phyloP scores from a whole-genome alignment of 208 protist genomes.

The Trypanosoma boissoni region DNA sequence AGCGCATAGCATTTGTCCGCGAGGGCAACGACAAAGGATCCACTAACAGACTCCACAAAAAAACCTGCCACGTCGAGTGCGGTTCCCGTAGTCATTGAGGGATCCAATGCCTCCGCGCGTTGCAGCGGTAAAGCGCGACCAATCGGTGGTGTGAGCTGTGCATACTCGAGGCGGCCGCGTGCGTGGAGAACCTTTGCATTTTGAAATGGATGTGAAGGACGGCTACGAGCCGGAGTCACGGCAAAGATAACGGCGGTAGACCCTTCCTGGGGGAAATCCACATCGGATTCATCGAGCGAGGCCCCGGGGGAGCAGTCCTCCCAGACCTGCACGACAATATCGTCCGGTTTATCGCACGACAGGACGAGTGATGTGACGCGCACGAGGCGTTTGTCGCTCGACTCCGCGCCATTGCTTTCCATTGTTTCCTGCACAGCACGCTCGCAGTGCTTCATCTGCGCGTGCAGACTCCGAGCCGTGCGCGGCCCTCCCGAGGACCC shows the following conservation, averaged over 20 bases:
- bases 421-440: slow-evolving; percentile 9
- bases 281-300: slow-evolving; percentile 16
- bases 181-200: slow-evolving; percentile 67
- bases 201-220: slow-evolving; percentile 49
- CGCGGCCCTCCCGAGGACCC: slow-evolving; percentile 6
- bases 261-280: slow-evolving; percentile 47
- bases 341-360: slow-evolving; percentile 29
- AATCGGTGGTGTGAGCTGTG: slow-evolving; percentile 8
- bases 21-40: slow-evolving; percentile 16
- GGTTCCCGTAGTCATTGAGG: slow-evolving; percentile 26
- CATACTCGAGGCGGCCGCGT: slow-evolving; percentile 46
- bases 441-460: slow-evolving; percentile 41
- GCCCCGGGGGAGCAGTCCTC: slow-evolving; percentile 24
- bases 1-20: slow-evolving; percentile 55
- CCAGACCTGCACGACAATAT: slow-evolving; percentile 78
- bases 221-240: slow-evolving; percentile 52
- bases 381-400: slow-evolving; percentile 17
- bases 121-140: slow-evolving; percentile 1
- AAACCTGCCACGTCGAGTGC: slow-evolving; percentile 52
- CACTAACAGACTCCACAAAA: slow-evolving; percentile 42
- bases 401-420: not conserved
- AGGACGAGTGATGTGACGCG: slow-evolving; percentile 59
- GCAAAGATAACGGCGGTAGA: slow-evolving; percentile 51
- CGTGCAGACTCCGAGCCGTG: slow-evolving; percentile 39
- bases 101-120: not conserved